Evolutionary conservation across 129 eudicot species (phyloP), one percentile per base, ranked within the genome.

Genomic region (Pulicaria dysenterica): DNA sequence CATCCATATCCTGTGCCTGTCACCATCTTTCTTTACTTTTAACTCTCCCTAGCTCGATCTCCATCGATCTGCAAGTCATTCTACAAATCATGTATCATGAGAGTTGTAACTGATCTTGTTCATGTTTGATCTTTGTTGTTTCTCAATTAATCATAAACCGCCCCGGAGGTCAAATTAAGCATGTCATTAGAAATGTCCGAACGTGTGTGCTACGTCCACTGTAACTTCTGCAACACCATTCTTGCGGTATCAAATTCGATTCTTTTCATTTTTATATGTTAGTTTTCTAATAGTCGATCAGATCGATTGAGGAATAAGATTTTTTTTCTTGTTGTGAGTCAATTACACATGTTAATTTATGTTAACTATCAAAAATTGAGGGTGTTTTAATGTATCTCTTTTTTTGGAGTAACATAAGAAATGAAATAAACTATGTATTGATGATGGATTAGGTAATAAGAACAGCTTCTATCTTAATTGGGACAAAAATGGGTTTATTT

Each of bases 141-240:
- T 49, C 7, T 16, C 13, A 14, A 50, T 51, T 2, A 37, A 46
- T 31, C 51, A 34, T 15, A 31, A 65, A 55, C 41, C 19, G 6
- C 9, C 55, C 19, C 5, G 1, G 4, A 45, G 50, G 70, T n/a
- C 38, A 66, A 40, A 24, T 46, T 15, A 34, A 50, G 8, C 42
- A 81, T 87, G 89, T 87, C 92, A 11, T 63, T 81, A 48, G 83
- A 87, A 57, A 56, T 77, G 6, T 63, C 87, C 15, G 96, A 84
- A 72, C 85, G 82, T 16, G 86, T 90, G 55, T 84, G 90, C 72
- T 86, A 90, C 73, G 90, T 87, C 61, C 93, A 90, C 57, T 90
- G 96, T 90, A 90, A 87, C 81, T 87, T 82, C 86, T 90, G 96
- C 90, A 90, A 80, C 88, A 90, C 96, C 51, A 74, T 84, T 60